phyloP scores from a whole-genome alignment of 176 grass and related monocot genomes.

The Echinochloa phyllopogon region DNA sequence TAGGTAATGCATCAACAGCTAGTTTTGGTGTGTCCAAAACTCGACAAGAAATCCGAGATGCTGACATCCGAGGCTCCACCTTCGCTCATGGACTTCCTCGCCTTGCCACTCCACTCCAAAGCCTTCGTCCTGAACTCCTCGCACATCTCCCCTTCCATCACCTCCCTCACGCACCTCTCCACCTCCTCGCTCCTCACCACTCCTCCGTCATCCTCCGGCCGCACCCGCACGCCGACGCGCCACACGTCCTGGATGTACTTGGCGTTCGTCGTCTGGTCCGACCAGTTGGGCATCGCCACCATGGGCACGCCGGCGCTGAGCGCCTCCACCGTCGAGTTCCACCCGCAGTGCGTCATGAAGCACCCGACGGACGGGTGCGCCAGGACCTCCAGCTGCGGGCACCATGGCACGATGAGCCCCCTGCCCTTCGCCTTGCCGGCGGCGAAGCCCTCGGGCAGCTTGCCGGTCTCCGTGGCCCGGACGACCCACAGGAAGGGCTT shows the following conservation, averaged over 20 bases:
- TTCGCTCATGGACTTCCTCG: slow-evolving; percentile 35
- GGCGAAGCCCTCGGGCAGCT: slow-evolving; percentile 26
- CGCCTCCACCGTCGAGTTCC: slow-evolving; percentile 70
- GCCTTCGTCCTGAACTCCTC: slow-evolving; percentile 44
- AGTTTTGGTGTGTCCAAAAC: background rate
- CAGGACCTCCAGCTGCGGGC: slow-evolving; percentile 72
- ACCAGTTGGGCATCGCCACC: slow-evolving; percentile 62
- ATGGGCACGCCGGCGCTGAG: slow-evolving; percentile 42
- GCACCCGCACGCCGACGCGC: slow-evolving; percentile 52
- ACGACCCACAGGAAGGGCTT: slow-evolving; percentile 76
- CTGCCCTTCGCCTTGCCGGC: background rate
- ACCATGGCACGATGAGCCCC: slow-evolving; percentile 54
- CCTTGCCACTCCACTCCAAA: slow-evolving; percentile 34
- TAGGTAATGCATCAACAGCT: background rate
- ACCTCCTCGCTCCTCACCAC: slow-evolving; percentile 32
- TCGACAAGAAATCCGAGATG: slow-evolving; percentile 36
- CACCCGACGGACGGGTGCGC: slow-evolving; percentile 57
- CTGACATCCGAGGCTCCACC: slow-evolving; percentile 55
- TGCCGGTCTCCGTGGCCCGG: slow-evolving; percentile 24
- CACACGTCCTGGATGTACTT: slow-evolving; percentile 73
- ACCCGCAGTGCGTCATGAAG: slow-evolving; percentile 70
- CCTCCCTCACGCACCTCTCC: slow-evolving; percentile 34
- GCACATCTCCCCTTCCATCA: slow-evolving; percentile 41
- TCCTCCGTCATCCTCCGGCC: background rate
- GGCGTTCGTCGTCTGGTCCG: slow-evolving; percentile 77